Evolutionary conservation across 495 filamentous ascomycete species (phyloP).

Genomic region (Penicillium atrosanguineum): DNA sequence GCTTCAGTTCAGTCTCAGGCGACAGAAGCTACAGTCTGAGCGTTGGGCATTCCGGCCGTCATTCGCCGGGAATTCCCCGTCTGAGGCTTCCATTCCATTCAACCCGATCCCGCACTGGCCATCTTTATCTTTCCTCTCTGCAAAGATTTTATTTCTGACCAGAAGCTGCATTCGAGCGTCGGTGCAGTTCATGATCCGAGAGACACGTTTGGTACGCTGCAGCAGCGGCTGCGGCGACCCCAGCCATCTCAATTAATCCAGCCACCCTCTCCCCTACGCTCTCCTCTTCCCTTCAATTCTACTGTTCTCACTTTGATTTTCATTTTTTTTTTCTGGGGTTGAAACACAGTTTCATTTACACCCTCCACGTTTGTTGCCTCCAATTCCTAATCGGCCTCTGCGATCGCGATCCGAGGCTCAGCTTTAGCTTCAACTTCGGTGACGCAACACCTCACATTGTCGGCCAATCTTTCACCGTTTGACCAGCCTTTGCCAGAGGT

Average conservation of each 20-base stretch:
- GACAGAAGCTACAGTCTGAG: neutral
- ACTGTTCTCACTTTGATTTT: neutral
- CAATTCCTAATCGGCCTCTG: slow-evolving; percentile 1
- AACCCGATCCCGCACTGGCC: neutral
- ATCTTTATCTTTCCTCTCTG: neutral
- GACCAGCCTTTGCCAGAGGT: slow-evolving; percentile 33
- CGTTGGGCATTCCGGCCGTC: slow-evolving; percentile 11
- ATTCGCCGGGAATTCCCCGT: slow-evolving; percentile 1
- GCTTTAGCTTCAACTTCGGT: slow-evolving; percentile 5
- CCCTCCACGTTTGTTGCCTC: slow-evolving; percentile 2
- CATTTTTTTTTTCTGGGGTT: slow-evolving; percentile 10
- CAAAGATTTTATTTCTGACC: slow-evolving; percentile 6
- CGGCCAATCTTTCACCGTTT: slow-evolving; percentile 20
- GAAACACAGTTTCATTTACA: slow-evolving; percentile 1
- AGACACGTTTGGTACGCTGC: slow-evolving; percentile 28
- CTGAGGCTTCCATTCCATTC: slow-evolving; percentile 2
- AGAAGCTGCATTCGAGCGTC: slow-evolving; percentile 3
- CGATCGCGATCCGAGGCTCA: slow-evolving; percentile 17
- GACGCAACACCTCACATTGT: slow-evolving; percentile 35
- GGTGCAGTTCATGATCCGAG: slow-evolving; percentile 20
- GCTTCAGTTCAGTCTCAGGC: neutral
- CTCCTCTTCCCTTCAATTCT: slow-evolving; percentile 5
- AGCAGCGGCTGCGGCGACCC: slow-evolving; percentile 24
- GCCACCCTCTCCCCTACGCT: slow-evolving; percentile 19
- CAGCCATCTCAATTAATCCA: slow-evolving; percentile 36